Conservation (phyloP, 768 basidiomycete genomes). For the Mycena leptocephala region DNA sequence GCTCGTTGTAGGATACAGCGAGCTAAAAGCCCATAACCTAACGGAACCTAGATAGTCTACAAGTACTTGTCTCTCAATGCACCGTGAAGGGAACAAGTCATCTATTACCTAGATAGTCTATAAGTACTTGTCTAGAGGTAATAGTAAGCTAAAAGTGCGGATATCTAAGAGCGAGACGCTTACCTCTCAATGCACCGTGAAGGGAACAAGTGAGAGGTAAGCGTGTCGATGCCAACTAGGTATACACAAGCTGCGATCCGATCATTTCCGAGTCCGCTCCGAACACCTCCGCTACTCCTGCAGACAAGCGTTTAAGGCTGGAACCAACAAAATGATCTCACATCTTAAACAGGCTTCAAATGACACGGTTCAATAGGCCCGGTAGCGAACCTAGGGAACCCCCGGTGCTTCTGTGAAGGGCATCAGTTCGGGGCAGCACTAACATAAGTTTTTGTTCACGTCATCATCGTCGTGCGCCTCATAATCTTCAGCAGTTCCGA, state of each 20-base stretch:
- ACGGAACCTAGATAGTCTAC: neutral
- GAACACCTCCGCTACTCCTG: neutral
- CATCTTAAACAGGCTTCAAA: too few species aligned
- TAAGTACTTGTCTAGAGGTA: neutral
- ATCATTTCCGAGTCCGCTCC: neutral
- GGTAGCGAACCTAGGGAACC: too few species aligned
- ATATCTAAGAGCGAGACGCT: neutral
- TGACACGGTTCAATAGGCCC: too few species aligned
- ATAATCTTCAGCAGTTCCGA: too few species aligned
- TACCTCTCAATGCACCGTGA: neutral
- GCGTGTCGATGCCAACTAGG: neutral
- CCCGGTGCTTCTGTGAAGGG: too few species aligned
- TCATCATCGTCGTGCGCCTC: too few species aligned
- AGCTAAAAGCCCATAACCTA: constrained; percentile 7
- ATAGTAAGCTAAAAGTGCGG: neutral
- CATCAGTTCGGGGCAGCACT: too few species aligned
- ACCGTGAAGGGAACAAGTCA: too few species aligned
- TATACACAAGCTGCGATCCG: neutral
- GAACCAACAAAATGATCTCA: neutral
- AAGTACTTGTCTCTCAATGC: neutral
- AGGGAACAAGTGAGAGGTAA: neutral
- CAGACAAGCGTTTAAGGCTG: neutral
- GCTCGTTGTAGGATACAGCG: neutral
- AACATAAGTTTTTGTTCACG: too few species aligned
- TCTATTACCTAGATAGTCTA: neutral